Base-by-base conservation (phyloP, 2,329 filamentous ascomycete genomes). In the Elsinoe necatrix region DNA sequence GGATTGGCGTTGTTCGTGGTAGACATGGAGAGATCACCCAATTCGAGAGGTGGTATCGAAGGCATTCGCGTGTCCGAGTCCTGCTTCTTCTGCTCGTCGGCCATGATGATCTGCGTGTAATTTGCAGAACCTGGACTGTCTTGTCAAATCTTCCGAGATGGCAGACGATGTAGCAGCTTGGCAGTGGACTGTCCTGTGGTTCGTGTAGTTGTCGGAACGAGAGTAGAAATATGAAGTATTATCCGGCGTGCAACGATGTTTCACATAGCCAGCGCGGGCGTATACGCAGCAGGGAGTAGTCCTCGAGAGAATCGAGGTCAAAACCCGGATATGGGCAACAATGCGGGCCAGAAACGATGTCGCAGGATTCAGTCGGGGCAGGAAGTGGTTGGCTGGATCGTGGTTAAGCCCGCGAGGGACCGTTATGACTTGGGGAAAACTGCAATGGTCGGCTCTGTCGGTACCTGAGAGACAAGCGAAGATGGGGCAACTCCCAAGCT, bases 21-120 rank as follows among this genome's bases (percentile, higher is more conserved):
- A 7, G 29, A 45, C 29, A 56, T 45, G 21, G 54, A 56, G 12
- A 56, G 21, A 25, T 56, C 41, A 21, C 54, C 54, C 9, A 56
- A 27, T 35, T 56, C 54, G 41, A 56, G 42, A 6, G 54, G 39
- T 3, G 54, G 54, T 56, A 56, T 37, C 5, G 54, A 56, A 14
- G 54, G 54, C 29, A 37, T 37, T 35, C n/a, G 21, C 12, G 54
- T 20, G 16, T 20, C 25, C 12, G 35, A 27, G 7, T 55, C 39
- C 7, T 23, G 2, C 29, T 34, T 27, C 54, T 45, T 35, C 12
- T 42, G 37, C 14, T 55, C 29, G 11, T 55, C 52, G 4, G 52
- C 20, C 52, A 55, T 55, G 52, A 4, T 31, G 14, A 11, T 21
- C 16, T 23, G 29, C 12, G 18, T 29, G 12, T 14, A 35, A 6